phyloP scores from a whole-genome alignment of 192 early-diverging fungal species.

The Ambispora gerdemannii region DNA sequence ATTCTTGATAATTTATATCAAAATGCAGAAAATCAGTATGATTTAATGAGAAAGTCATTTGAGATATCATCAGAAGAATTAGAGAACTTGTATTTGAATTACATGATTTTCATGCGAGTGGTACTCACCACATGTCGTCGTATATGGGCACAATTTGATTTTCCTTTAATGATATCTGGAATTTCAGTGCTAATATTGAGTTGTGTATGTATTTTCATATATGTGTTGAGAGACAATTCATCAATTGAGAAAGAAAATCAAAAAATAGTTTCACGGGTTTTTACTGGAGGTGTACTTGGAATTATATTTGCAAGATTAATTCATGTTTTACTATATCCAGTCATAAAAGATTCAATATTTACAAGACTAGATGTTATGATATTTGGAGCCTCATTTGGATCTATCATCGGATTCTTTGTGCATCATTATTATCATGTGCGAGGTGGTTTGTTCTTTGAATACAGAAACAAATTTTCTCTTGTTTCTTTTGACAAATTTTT shows the following conservation, averaged over 20 bases:
- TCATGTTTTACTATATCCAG: conserved; percentile 33
- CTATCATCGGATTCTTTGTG: conserved; percentile 36
- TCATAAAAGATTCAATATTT: conserved; percentile 18
- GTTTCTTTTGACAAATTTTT: conserved; percentile 34
- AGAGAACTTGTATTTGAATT: conserved; percentile 31
- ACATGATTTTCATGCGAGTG: conserved; percentile 52
- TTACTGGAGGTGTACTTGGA: conserved; percentile 23
- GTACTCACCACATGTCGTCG: conserved; percentile 70
- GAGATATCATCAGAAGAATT: conserved; percentile 24
- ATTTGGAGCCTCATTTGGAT: conserved; percentile 36
- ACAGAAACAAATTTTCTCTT: background rate
- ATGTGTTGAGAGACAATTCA: conserved; percentile 30
- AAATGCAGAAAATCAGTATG: conserved; percentile 33
- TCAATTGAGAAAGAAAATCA: conserved; percentile 30
- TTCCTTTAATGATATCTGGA: conserved; percentile 71
- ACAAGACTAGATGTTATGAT: conserved; percentile 38
- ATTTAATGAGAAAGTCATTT: conserved; percentile 26
- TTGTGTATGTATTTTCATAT: conserved; percentile 35
- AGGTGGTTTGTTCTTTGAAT: conserved; percentile 8
- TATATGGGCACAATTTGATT: conserved; percentile 93
- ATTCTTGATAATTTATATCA: conserved; percentile 35
- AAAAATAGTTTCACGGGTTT: conserved; percentile 31
- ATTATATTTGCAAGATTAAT: conserved; percentile 25
- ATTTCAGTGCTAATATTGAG: conserved; percentile 52
- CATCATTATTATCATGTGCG: too few species aligned